phyloP scores from a whole-genome alignment of 139 green algal genomes.

The Dunaliella sp. region DNA sequence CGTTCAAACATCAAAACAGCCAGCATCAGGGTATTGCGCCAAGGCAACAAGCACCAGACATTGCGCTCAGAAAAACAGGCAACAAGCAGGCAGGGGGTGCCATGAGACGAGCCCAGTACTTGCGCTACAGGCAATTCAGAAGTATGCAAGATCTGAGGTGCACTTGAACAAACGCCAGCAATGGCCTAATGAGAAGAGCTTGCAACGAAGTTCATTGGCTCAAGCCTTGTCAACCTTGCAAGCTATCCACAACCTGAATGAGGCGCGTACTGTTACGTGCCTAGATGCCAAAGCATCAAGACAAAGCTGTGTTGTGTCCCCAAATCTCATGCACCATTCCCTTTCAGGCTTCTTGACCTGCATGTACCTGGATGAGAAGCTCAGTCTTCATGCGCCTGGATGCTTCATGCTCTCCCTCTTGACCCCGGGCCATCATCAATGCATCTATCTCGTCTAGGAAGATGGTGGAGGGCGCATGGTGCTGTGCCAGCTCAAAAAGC shows the following conservation, averaged over 20 bases:
- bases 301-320: background rate
- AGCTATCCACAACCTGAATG: no score
- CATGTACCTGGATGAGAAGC: conserved; percentile 47
- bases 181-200: no score
- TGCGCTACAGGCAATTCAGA: no score
- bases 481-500: conserved; percentile 65
- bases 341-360: no score
- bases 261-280: background rate
- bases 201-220: no score
- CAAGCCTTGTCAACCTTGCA: no score
- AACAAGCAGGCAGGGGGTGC: no score
- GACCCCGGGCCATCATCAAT: conserved; percentile 43
- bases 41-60: no score
- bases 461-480: conserved; percentile 64
- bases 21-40: no score
- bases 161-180: background rate
- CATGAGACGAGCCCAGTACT: no score
- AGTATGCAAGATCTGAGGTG: background rate
- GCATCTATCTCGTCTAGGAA: conserved; percentile 66
- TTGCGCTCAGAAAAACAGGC: no score
- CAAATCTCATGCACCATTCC: background rate
- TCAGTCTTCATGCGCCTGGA: conserved; percentile 60
- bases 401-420: conserved; percentile 52
- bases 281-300: background rate
- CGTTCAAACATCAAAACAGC: no score